These are phyloP conservation scores for Mrakia frigida DNA, from an alignment of 768 basidiomycete genomes.

Conservation along the genomic window DNA sequence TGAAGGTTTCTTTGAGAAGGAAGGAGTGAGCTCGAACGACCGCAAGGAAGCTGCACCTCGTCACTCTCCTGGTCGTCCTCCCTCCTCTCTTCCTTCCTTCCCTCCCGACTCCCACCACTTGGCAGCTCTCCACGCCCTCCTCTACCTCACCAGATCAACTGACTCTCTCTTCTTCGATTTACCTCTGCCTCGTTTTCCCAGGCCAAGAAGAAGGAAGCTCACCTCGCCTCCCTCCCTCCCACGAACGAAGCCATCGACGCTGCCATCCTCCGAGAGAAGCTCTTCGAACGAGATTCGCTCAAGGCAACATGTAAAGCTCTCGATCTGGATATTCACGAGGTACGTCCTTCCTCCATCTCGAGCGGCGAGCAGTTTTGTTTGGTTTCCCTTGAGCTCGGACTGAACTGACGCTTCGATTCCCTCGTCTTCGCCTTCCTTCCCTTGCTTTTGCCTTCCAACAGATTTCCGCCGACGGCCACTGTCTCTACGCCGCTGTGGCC, in stretches of 20 bases:
- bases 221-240: slow-evolving; percentile 40
- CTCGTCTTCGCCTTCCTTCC: no score
- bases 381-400: no score
- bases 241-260: slow-evolving; percentile 40
- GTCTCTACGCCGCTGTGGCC: slow-evolving; percentile 87
- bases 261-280: slow-evolving; percentile 41
- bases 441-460: slow-evolving; percentile 40
- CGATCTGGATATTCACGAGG: slow-evolving; percentile 42
- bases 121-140: neutral
- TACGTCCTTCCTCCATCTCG: slow-evolving; percentile 21
- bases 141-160: neutral
- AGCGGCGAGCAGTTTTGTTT: neutral
- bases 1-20: no score
- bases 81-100: no score
- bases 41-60: no score
- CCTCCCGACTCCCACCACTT: no score
- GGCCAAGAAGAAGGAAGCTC: slow-evolving; percentile 43
- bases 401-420: no score
- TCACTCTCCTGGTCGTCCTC: no score
- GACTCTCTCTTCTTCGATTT: neutral
- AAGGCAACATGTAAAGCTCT: slow-evolving; percentile 39
- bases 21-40: no score
- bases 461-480: slow-evolving; percentile 94
- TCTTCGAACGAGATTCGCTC: slow-evolving; percentile 42
- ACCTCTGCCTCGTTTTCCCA: slow-evolving; percentile 23